Percentiles rank a stretch among this genome's conserved stretches.
Evolutionary conservation across 305 asterid genomes (phyloP).

Genomic region (Solanum hybrid): DNA sequence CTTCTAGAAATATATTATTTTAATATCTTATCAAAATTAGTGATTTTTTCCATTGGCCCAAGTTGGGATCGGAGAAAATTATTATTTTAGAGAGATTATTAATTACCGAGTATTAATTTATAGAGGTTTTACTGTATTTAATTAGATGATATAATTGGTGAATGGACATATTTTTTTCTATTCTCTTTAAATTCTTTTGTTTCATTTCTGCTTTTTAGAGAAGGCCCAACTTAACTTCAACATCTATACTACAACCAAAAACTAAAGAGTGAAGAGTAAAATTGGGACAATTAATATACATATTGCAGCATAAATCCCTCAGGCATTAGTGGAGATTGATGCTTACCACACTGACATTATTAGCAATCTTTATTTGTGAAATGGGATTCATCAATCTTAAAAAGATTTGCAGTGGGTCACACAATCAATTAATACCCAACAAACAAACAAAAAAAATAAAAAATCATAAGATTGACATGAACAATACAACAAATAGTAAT

Average conservation of each 20-base stretch:
- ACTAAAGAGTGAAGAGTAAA: background rate
- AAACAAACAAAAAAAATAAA: background rate
- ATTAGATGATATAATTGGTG: too few relatives aligned
- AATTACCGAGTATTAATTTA: too few relatives aligned
- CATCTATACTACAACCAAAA: background rate
- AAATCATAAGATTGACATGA: background rate
- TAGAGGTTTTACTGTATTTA: too few relatives aligned
- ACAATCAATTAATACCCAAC: background rate
- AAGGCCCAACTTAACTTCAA: background rate
- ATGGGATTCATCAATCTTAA: background rate
- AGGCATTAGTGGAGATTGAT: background rate
- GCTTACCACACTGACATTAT: background rate
- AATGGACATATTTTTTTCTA: too few relatives aligned
- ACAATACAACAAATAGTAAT: background rate
- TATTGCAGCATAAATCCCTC: background rate
- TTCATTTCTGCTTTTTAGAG: background rate
- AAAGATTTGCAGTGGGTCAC: background rate
- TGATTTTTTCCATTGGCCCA: too few relatives aligned
- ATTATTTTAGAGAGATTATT: too few relatives aligned
- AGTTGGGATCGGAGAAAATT: accelerated
- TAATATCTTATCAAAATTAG: too few relatives aligned
- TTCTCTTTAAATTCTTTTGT: background rate
- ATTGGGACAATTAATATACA: background rate
- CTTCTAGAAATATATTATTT: too few relatives aligned
- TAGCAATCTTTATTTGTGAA: background rate